These are phyloP conservation scores for Oleoguttula mirabilis DNA, from an alignment of 495 filamentous ascomycete species.

Conservation along the genomic window DNA sequence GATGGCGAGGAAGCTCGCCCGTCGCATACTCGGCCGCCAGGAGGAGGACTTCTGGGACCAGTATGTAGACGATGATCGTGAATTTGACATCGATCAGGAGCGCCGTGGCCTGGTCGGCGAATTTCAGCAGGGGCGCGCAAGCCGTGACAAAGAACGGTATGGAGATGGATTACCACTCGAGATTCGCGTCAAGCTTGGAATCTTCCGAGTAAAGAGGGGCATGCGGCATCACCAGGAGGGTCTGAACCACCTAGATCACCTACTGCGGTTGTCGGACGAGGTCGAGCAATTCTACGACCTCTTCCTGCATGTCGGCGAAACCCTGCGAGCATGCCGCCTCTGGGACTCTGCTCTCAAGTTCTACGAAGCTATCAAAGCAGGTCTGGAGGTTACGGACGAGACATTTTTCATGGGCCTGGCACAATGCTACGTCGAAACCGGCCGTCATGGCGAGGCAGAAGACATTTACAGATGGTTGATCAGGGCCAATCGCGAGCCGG, in stretches of 20 bases:
- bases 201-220: slow-evolving; percentile 61
- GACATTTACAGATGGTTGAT: slow-evolving; percentile 61
- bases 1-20: slow-evolving; percentile 54
- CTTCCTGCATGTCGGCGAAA: slow-evolving; percentile 58
- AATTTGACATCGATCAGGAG: slow-evolving; percentile 71
- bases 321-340: slow-evolving; percentile 45
- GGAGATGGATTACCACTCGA: slow-evolving; percentile 66
- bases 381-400: slow-evolving; percentile 47
- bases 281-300: slow-evolving; percentile 39
- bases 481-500: slow-evolving; percentile 51
- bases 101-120: slow-evolving; percentile 46
- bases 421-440: slow-evolving; percentile 55
- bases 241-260: slow-evolving; percentile 51
- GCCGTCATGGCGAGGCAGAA: slow-evolving; percentile 53
- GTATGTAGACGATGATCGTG: slow-evolving; percentile 63
- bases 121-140: slow-evolving; percentile 44
- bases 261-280: slow-evolving; percentile 45
- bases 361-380: slow-evolving; percentile 53
- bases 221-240: slow-evolving; percentile 57
- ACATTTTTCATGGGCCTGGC: slow-evolving; percentile 58
- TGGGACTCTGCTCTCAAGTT: slow-evolving; percentile 58
- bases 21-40: slow-evolving; percentile 71
- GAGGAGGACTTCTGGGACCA: slow-evolving; percentile 70
- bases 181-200: slow-evolving; percentile 70
- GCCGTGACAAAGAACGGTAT: slow-evolving; percentile 42